phyloP scores from a whole-genome alignment of 1,284 basidiomycete species.

The Papiliotrema nemorosa region DNA sequence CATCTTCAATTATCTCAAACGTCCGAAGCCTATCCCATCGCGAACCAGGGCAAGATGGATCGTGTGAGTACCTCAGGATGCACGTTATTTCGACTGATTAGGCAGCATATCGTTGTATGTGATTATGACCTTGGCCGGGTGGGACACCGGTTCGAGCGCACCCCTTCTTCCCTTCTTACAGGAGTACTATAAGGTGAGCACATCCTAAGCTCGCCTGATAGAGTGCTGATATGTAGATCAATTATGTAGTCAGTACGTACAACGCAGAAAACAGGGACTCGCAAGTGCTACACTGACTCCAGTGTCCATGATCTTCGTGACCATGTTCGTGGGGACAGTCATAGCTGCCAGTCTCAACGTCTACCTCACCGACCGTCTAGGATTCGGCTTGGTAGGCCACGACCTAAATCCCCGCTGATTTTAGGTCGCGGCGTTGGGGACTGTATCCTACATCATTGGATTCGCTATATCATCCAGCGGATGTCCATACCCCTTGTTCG shows the following conservation, averaged over 20 bases:
- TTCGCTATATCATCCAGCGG: not conserved
- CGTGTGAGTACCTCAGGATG: not conserved
- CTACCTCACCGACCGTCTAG: slow-evolving; percentile 56
- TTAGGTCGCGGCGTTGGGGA: slow-evolving; percentile 1
- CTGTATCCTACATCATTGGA: slow-evolving; percentile 5
- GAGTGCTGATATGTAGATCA: slow-evolving; percentile 7
- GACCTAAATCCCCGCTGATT: not conserved
- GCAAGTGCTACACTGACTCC: not conserved
- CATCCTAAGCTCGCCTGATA: not conserved
- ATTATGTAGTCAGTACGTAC: slow-evolving; percentile 15
- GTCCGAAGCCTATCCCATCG: not conserved
- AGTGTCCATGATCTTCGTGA: not conserved
- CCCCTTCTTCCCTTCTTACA: slow-evolving; percentile 16
- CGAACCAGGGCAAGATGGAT: not conserved
- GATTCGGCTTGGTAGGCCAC: slow-evolving; percentile 58
- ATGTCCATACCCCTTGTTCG: slow-evolving; percentile 1
- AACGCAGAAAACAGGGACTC: not conserved
- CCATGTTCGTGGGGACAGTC: not conserved
- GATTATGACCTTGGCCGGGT: slow-evolving; percentile 16
- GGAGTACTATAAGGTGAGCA: slow-evolving; percentile 14
- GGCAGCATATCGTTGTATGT: slow-evolving; percentile 10
- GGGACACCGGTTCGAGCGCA: slow-evolving; percentile 14
- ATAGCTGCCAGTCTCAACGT: slow-evolving; percentile 49
- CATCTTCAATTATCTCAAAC: not conserved
- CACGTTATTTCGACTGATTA: not conserved